phyloP scores from a whole-genome alignment of 352 stramenopile species.

The Globisporangium cylindrosporum region DNA sequence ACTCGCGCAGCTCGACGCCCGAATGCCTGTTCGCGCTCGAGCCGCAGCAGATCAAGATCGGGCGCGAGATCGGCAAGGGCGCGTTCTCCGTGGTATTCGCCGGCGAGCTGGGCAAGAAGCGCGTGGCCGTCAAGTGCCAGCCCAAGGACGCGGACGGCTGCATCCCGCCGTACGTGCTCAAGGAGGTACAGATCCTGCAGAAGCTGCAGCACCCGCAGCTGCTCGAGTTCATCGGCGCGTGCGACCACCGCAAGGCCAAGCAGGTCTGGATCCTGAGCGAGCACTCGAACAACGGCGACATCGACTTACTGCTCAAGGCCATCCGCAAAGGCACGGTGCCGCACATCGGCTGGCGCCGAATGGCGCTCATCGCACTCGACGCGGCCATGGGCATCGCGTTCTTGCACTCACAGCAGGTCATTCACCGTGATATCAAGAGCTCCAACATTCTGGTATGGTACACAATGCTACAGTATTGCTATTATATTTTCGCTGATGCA shows the following conservation, averaged over 20 bases:
- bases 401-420: slow-evolving; percentile 87
- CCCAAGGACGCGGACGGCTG: slow-evolving; percentile 69
- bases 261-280: slow-evolving; percentile 86
- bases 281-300: slow-evolving; percentile 71
- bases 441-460: slow-evolving; percentile 68
- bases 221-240: slow-evolving; percentile 72
- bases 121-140: slow-evolving; percentile 84
- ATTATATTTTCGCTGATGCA: neutral
- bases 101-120: slow-evolving; percentile 68
- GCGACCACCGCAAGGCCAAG: slow-evolving; percentile 63
- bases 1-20: slow-evolving; percentile 20
- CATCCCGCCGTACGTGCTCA: slow-evolving; percentile 72
- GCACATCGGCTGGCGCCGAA: slow-evolving; percentile 61
- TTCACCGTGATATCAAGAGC: slow-evolving; percentile 88
- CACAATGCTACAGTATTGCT: too few relatives aligned
- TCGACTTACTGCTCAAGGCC: slow-evolving; percentile 60
- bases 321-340: slow-evolving; percentile 41
- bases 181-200: slow-evolving; percentile 72
- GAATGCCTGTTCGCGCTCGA: slow-evolving; percentile 56
- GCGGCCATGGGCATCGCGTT: slow-evolving; percentile 92
- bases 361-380: slow-evolving; percentile 72
- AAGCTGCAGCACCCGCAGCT: slow-evolving; percentile 68
- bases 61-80: slow-evolving; percentile 81
- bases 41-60: slow-evolving; percentile 59
- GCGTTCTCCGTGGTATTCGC: slow-evolving; percentile 80